These are phyloP conservation scores for Nothophytophthora sp. DNA, from an alignment of 352 stramenopile genomes.

Conservation along the genomic window DNA sequence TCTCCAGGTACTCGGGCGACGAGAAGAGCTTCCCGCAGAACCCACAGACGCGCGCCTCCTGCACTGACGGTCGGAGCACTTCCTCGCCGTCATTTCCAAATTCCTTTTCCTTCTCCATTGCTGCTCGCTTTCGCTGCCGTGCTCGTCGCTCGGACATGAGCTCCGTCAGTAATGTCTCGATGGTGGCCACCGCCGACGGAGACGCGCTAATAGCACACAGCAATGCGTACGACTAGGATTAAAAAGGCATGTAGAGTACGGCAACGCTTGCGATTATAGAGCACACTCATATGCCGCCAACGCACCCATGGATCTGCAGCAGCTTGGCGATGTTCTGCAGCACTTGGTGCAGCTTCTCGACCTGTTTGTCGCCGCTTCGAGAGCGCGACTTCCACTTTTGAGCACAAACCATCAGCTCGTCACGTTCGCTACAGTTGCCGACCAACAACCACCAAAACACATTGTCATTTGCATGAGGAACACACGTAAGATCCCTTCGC, in stretches of 20 bases:
- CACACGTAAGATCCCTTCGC: neutral
- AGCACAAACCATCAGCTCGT: slow-evolving; percentile 32
- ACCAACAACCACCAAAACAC: neutral
- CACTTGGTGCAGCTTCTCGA: slow-evolving; percentile 79
- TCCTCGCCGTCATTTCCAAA: slow-evolving; percentile 1
- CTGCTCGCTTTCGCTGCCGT: slow-evolving; percentile 10
- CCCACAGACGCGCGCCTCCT: slow-evolving; percentile 55
- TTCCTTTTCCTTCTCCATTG: slow-evolving; percentile 5
- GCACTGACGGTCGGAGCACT: slow-evolving; percentile 8
- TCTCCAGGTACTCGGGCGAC: slow-evolving; percentile 56
- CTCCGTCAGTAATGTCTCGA: slow-evolving; percentile 54
- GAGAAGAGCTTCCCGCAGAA: slow-evolving; percentile 77
- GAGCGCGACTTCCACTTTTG: slow-evolving; percentile 60
- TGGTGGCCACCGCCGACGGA: slow-evolving; percentile 52
- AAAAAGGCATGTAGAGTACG: neutral
- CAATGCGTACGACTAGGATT: slow-evolving; percentile 2
- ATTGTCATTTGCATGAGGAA: neutral
- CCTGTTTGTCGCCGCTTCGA: slow-evolving; percentile 50
- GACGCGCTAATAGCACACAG: slow-evolving; percentile 40
- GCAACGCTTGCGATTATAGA: neutral
- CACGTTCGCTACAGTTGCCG: slow-evolving; percentile 39
- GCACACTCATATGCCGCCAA: neutral
- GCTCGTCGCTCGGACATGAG: slow-evolving; percentile 33
- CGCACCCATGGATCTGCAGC: slow-evolving; percentile 66
- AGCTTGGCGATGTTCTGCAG: slow-evolving; percentile 76